A percentile compares a stretch with the other conserved stretches of the same genome.
Conservation (phyloP, 345 rosid genomes). For the Salix udensis region DNA sequence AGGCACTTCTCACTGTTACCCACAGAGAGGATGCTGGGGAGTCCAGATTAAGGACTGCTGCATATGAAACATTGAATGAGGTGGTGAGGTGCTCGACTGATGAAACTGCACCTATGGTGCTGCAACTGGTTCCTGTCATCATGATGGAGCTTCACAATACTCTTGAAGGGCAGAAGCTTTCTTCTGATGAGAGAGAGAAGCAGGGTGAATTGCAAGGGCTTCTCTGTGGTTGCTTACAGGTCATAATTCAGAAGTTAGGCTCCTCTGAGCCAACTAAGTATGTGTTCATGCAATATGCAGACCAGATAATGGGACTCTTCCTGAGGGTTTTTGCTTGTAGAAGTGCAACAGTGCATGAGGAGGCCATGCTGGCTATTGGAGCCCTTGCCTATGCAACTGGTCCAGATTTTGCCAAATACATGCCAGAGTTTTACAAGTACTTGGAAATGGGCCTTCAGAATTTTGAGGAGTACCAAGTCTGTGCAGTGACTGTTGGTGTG, state of each 20-base stretch:
- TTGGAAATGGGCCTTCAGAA: constrained; percentile 77
- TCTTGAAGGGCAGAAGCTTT: constrained; percentile 58
- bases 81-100: constrained; percentile 71
- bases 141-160: constrained; percentile 71
- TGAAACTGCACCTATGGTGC: constrained; percentile 59
- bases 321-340: constrained; percentile 67
- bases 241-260: constrained; percentile 64
- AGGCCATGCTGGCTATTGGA: constrained; percentile 77
- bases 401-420: constrained; percentile 58
- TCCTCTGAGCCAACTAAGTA: constrained; percentile 58
- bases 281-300: constrained; percentile 61
- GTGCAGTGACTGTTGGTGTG: constrained; percentile 74
- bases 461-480: constrained; percentile 70
- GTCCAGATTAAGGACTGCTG: constrained; percentile 67
- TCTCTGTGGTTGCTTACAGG: constrained; percentile 73
- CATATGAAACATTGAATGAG: constrained; percentile 67
- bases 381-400: constrained; percentile 75
- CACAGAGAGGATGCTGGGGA: constrained; percentile 77
- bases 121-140: constrained; percentile 58
- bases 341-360: constrained; percentile 77
- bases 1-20: constrained; percentile 62
- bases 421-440: constrained; percentile 69
- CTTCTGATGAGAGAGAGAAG: constrained; percentile 55
- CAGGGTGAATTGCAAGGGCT: constrained; percentile 71
- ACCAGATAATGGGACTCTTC: constrained; percentile 73